Percentiles rank a stretch among this genome's conserved stretches.
Conservation (phyloP, 441 rosid genomes). For the Adansonia grandidieri region DNA sequence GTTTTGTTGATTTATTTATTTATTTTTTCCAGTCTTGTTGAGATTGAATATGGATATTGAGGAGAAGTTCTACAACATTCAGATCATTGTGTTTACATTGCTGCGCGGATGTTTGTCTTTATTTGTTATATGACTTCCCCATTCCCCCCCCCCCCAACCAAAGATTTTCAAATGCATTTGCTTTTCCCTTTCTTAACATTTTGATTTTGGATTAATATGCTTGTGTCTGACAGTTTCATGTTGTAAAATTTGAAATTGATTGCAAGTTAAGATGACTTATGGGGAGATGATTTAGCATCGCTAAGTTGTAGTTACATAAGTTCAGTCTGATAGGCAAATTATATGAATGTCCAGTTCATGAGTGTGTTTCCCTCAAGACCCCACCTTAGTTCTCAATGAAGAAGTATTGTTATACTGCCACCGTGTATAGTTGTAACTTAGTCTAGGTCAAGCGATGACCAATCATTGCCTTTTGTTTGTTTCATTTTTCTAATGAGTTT, state of each 20-base stretch:
- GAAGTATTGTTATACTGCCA: background rate
- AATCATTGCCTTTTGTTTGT: background rate
- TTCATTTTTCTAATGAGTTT: background rate
- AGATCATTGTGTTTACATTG: background rate
- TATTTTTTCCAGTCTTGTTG: background rate
- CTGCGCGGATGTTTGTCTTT: background rate
- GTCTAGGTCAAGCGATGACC: background rate
- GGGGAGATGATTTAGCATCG: background rate
- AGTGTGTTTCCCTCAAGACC: background rate
- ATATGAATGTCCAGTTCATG: background rate
- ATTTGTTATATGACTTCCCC: background rate
- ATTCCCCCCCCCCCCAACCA: background rate
- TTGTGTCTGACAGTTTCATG: background rate
- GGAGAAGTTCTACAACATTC: background rate
- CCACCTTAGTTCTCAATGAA: background rate
- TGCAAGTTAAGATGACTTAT: background rate
- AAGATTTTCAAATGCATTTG: background rate
- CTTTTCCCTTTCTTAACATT: constrained; percentile 9
- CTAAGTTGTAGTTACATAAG: background rate
- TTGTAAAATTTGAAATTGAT: constrained; percentile 13
- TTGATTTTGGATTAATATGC: background rate
- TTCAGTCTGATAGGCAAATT: constrained; percentile 3
- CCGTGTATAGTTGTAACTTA: background rate
- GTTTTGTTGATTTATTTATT: background rate
- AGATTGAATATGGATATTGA: constrained; percentile 1